These are phyloP conservation scores for Clonostachys rhizophaga DNA, from an alignment of 2,329 filamentous ascomycete genomes.

Conservation along the genomic window DNA sequence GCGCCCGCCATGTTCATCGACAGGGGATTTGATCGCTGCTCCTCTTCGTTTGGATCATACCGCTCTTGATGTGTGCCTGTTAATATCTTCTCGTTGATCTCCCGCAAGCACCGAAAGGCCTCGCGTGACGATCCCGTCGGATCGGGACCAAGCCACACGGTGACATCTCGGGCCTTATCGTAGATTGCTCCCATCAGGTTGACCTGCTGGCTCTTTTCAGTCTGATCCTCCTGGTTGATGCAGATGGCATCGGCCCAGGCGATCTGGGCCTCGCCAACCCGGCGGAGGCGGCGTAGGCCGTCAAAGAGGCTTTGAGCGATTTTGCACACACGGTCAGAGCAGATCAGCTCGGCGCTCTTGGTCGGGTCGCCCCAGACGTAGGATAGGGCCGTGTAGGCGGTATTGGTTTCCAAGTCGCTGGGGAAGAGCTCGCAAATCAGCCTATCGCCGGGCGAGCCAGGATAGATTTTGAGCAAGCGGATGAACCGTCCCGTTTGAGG, in stretches of 20 bases:
- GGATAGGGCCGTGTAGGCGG: conserved; percentile 3
- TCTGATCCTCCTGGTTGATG: conserved; percentile 4
- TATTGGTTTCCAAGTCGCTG: background rate
- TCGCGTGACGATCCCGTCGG: no score
- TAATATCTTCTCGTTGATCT: no score
- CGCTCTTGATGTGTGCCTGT: no score
- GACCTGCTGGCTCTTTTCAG: conserved; percentile 3
- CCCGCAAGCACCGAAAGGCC: no score
- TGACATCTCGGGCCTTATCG: background rate
- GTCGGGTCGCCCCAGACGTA: conserved; percentile 7
- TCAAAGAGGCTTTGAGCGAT: background rate
- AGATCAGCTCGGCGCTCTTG: background rate
- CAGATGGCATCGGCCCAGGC: conserved; percentile 3
- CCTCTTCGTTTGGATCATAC: no score
- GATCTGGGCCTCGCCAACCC: background rate
- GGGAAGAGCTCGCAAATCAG: no score
- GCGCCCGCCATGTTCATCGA: no score
- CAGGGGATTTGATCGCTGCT: no score
- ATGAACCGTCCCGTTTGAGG: no score
- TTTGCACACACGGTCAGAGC: background rate
- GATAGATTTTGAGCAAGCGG: no score
- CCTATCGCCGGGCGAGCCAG: no score
- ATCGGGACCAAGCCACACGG: background rate
- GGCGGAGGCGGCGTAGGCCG: background rate
- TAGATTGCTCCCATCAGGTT: conserved; percentile 2